Conservation (phyloP, 495 filamentous ascomycete genomes). For the Aspergillus affinis region DNA sequence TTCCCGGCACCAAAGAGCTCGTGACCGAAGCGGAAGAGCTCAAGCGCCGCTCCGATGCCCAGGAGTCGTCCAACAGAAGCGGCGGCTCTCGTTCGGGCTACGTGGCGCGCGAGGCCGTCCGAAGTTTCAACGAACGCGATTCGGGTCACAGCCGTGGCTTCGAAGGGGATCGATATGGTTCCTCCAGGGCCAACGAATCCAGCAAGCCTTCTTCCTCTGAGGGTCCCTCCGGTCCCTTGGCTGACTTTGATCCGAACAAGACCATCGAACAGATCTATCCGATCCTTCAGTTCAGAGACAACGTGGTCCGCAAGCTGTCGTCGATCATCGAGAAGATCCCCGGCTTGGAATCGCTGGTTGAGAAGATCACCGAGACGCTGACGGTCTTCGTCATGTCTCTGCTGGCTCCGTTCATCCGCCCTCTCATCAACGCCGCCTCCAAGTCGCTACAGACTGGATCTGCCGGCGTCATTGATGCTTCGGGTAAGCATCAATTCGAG, state of each 20-base stretch:
- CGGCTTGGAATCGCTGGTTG: constrained; percentile 79
- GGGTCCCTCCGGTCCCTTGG: constrained; percentile 58
- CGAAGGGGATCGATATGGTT: neutral
- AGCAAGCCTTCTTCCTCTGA: constrained; percentile 24
- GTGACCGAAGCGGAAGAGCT: constrained; percentile 75
- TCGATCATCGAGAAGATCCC: constrained; percentile 88
- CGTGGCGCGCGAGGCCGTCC: constrained; percentile 15
- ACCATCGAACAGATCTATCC: constrained; percentile 86
- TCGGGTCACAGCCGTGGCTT: constrained; percentile 14
- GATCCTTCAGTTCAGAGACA: constrained; percentile 91
- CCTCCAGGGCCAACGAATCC: constrained; percentile 8
- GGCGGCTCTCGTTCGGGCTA: constrained; percentile 35
- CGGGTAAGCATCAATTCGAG: constrained; percentile 82
- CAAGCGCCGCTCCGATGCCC: constrained; percentile 70
- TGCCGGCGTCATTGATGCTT: constrained; percentile 72
- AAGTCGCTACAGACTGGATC: constrained; percentile 81
- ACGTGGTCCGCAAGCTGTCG: constrained; percentile 79
- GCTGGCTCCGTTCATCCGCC: constrained; percentile 83
- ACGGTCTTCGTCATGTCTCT: constrained; percentile 89
- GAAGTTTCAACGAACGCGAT: constrained; percentile 9
- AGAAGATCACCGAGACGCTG: constrained; percentile 87
- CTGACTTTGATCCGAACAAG: constrained; percentile 79
- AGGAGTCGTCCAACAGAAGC: constrained; percentile 62
- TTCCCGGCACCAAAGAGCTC: constrained; percentile 76
- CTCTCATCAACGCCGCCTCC: constrained; percentile 85